These are phyloP conservation scores for Moesziomyces sp. DNA, from an alignment of 1,284 basidiomycete species.

Conservation along the genomic window DNA sequence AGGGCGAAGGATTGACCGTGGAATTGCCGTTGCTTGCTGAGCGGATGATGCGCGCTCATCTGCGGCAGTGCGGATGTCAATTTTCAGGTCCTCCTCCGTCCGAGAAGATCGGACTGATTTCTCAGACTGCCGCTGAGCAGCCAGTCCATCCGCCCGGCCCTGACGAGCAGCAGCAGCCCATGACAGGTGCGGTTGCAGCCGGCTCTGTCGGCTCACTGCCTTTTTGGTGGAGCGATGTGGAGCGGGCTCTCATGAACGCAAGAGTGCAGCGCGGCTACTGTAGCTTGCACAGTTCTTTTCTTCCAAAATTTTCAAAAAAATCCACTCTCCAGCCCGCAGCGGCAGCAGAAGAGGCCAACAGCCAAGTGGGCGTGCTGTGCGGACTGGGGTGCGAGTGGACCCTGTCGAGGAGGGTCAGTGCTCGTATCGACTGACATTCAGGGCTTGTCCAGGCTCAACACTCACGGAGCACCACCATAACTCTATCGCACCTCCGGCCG, in stretches of 20 bases:
- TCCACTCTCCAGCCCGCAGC: neutral
- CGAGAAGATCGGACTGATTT: slow-evolving; percentile 12
- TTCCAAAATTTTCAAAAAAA: slow-evolving; percentile 35
- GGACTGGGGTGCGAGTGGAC: slow-evolving; percentile 2
- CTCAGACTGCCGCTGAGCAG: slow-evolving; percentile 1
- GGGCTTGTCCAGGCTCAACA: neutral
- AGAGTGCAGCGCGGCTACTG: too few species aligned
- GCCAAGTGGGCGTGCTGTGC: neutral
- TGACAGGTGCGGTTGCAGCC: too few species aligned
- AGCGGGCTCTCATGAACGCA: slow-evolving; percentile 1
- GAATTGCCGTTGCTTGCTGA: slow-evolving; percentile 3
- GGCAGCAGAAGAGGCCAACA: neutral
- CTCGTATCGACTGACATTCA: too few species aligned
- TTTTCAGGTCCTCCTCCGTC: slow-evolving; percentile 1
- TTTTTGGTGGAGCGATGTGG: slow-evolving; percentile 22
- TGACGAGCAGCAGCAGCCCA: too few species aligned
- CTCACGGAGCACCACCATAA: neutral
- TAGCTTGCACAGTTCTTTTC: slow-evolving; percentile 10
- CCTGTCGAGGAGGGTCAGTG: slow-evolving; percentile 1
- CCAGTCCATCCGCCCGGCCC: too few species aligned
- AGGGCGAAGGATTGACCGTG: neutral
- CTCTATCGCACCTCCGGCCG: neutral
- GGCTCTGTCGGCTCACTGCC: too few species aligned
- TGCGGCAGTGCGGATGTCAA: neutral
- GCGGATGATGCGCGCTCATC: slow-evolving; percentile 19